Percentiles rank a stretch among this genome's conserved stretches.
Conservation (phyloP, 805 yeast genomes). For the Nakazawaea ishiwadae region DNA sequence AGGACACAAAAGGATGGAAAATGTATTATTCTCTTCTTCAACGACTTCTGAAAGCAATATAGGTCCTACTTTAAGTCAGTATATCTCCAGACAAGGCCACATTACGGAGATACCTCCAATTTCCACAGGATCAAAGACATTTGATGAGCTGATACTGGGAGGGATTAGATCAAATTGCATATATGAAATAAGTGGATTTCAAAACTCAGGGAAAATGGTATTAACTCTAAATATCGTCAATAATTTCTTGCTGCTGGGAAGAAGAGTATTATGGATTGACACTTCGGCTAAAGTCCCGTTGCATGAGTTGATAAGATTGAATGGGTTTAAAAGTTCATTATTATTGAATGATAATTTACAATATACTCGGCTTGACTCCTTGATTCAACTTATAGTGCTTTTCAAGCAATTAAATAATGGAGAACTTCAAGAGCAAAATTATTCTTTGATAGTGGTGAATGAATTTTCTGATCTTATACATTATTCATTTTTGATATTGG, state of each 20-base stretch:
- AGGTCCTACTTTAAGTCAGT: conserved; percentile 1
- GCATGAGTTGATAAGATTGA: conserved; percentile 5
- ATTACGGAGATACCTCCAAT: no score
- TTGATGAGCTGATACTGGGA: conserved; percentile 10
- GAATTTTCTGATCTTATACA: conserved; percentile 12
- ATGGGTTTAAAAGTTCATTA: conserved; percentile 5
- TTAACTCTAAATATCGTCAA: conserved; percentile 7
- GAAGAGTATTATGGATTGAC: conserved; percentile 13
- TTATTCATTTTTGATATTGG: conserved; percentile 2
- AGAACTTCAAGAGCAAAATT: background rate
- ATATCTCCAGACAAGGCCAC: background rate
- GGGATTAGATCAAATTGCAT: conserved; percentile 10
- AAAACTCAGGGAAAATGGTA: conserved; percentile 12
- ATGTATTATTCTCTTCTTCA: no score
- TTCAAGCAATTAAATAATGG: conserved; percentile 1
- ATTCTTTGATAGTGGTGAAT: conserved; percentile 8
- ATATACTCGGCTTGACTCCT: background rate
- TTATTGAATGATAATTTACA: background rate
- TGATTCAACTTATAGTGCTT: conserved; percentile 5
- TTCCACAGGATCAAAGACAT: conserved; percentile 9
- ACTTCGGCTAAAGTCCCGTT: conserved; percentile 9
- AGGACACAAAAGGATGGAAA: no score
- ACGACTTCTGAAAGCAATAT: background rate
- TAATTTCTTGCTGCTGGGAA: background rate
- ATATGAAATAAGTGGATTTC: conserved; percentile 12